These are phyloP conservation scores for Yamadazyma sp. DNA, from an alignment of 805 yeast genomes.

Conservation along the genomic window DNA sequence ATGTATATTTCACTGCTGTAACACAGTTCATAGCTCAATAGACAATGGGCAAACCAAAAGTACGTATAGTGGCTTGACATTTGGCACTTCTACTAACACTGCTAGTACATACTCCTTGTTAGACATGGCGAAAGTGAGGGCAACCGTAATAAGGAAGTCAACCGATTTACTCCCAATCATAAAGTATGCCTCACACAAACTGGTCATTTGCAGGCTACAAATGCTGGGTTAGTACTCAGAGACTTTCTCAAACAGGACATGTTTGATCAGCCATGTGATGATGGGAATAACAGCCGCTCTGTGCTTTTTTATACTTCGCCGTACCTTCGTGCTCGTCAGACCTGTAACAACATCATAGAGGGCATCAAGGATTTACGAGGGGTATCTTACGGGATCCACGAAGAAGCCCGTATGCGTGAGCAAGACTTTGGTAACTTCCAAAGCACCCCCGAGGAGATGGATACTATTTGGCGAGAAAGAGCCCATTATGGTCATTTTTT, in stretches of 20 bases:
- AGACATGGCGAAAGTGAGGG: conserved; percentile 96
- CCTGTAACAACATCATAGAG: conserved; percentile 67
- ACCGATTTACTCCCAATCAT: conserved; percentile 78
- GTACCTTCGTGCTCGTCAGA: conserved; percentile 79
- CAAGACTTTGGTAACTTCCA: conserved; percentile 96
- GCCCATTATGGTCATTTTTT: conserved; percentile 80
- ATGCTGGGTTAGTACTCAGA: conserved; percentile 58
- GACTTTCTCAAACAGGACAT: conserved; percentile 36
- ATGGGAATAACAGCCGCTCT: conserved; percentile 25
- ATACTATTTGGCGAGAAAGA: conserved; percentile 76
- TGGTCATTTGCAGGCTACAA: conserved; percentile 65
- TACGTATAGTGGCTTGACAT: conserved; percentile 4
- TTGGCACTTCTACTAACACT: conserved; percentile 1
- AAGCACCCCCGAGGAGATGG: conserved; percentile 73
- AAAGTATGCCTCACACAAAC: conserved; percentile 65
- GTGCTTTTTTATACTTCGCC: conserved; percentile 85
- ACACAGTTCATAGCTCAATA: not conserved
- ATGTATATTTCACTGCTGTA: not conserved
- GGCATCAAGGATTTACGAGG: conserved; percentile 50
- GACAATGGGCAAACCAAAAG: conserved; percentile 14
- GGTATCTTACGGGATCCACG: conserved; percentile 56
- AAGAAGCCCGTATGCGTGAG: conserved; percentile 90
- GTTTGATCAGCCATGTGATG: conserved; percentile 21
- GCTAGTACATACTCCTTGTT: conserved; percentile 66
- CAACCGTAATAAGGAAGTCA: conserved; percentile 80